Base-by-base conservation (phyloP, 805 yeast genomes). In the Debaryomyces maramus region DNA sequence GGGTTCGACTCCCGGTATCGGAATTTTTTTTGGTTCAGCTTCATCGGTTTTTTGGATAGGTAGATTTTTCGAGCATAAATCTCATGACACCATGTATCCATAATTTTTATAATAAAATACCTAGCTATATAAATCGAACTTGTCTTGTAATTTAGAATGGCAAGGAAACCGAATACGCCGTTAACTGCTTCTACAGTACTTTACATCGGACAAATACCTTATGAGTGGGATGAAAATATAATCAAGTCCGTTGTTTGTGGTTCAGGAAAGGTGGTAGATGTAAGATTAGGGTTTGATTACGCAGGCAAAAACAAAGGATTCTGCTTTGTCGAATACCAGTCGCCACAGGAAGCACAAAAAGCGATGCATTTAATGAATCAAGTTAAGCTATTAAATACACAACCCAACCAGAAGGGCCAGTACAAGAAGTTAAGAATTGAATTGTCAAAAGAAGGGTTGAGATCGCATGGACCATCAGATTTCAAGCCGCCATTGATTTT, bases 1-100 rank as follows among this genome's bases (percentile, higher is more conserved):
- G 86, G 85, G 86, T 81, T 81, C 86, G 85, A 81, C 85, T 80
- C 86, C 86, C 86, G 83, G 87, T 73, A 80, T 78, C 85, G 86
- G 86, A 80, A 75, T 43, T 43, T 46, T 43, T 41, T 41, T 40
- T 32, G n/a, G n/a, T n/a, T n/a, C n/a, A n/a, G n/a, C n/a, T n/a
- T n/a, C n/a, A 18, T n/a, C n/a, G n/a, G n/a, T n/a, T n/a, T n/a
- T n/a, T n/a, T n/a, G n/a, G n/a, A n/a, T n/a, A n/a, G n/a, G n/a
- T n/a, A n/a, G n/a, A n/a, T n/a, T n/a, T n/a, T n/a, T n/a, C n/a
- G n/a, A n/a, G n/a, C n/a, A n/a, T n/a, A n/a, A n/a, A n/a, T n/a
- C n/a, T n/a, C n/a, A n/a, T n/a, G n/a, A n/a, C n/a, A n/a, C n/a
- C n/a, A n/a, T n/a, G n/a, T n/a, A n/a, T n/a, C n/a, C n/a, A n/a